Base-by-base conservation (phyloP, 345 rosid species). In the Lumnitzera racemosa region DNA sequence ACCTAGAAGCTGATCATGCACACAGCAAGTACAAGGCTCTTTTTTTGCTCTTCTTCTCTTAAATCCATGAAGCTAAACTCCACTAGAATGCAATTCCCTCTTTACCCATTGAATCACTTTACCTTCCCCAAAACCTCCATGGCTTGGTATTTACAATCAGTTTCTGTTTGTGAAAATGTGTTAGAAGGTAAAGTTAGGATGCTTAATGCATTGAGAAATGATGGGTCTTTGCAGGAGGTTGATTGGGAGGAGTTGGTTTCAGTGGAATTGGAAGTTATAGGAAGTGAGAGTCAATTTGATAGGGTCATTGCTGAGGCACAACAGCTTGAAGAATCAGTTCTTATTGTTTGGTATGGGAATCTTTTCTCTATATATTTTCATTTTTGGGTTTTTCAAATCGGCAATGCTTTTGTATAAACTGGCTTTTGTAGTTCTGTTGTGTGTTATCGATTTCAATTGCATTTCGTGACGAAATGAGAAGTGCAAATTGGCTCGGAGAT, bases 261-360 rank as follows among this genome's bases (percentile, higher is more conserved):
- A 2, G 47, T 86, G 14, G 85, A 84, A 64, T 77, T 87, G 14
- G 73, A 64, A 43, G 77, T 72, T 49, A 78, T 94, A 67, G 61
- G 69, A 66, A 74, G 78, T 60, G 97, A 87, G 72, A 81, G 59
- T 64, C 83, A 79, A 55, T 90, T 94, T 64, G 86, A 88, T 75
- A 81, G 81, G 58, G 82, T 94, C 58, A 63, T 94, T 57, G 86
- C 86, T 1, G 96, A 86, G 67, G 90, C 97, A 47, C 85, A 81
- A 54, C 87, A 79, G 68, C 83, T 71, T 4, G 82, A 81, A n/a
- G 79, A 81, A 59, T 64, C 87, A 12, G 72, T 86, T 55, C 63
- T 90, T 41, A 53, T 90, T 55, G 85, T 94, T 63, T 90, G 99
- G 96, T 94, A 72, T 57, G 80, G 68, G 25, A 43, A 16, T 52